Base-by-base conservation (phyloP, 495 filamentous ascomycete genomes). In the Opeltia flavorubescens region DNA sequence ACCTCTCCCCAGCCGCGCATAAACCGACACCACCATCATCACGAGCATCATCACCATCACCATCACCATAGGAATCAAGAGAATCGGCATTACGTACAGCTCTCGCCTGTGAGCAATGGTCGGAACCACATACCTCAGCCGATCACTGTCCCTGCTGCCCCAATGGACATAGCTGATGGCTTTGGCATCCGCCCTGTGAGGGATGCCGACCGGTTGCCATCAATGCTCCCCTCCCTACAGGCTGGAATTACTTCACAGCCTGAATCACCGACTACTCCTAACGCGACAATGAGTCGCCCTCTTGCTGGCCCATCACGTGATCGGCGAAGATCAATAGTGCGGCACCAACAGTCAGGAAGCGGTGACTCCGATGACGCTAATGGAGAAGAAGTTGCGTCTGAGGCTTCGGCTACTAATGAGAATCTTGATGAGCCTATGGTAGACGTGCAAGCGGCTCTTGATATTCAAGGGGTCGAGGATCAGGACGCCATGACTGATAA, bases 231-330 rank as follows among this genome's bases (percentile, higher is more conserved):
- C 1, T 75, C 80, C 6, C 63, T 84, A 40, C 77, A 84, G 40
- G 70, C 76, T 2, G 80, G 80, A 18, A 66, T 87, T 43, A 74
- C 78, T 21, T 95, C 91, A 6, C 91, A 95, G 56, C 91, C 91
- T 1, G 84, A 86, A 45, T 95, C 89, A 8, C 91, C 91, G 1
- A 94, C 88, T 9, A 98, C 91, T 1, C 91, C 89, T 8, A 74
- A 83, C 43, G 83, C 84, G 31, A 80, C 78, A 9, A 76, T 48
- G 62, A 71, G 53, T 56, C 79, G 57, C 58, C 67, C 52, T 66
- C 77, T 50, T 58, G 70, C 45, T 61, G 67, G 55, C 54, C 64
- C 48, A 52, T 58, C 47, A 41, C 57, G 56, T 55, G 67, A 57
- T 57, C 57, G 73, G 45, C 66, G 76, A 43, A 78, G 89, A 30